Conservation (phyloP, 148 eudicot genomes). For the Silene latifolia region DNA sequence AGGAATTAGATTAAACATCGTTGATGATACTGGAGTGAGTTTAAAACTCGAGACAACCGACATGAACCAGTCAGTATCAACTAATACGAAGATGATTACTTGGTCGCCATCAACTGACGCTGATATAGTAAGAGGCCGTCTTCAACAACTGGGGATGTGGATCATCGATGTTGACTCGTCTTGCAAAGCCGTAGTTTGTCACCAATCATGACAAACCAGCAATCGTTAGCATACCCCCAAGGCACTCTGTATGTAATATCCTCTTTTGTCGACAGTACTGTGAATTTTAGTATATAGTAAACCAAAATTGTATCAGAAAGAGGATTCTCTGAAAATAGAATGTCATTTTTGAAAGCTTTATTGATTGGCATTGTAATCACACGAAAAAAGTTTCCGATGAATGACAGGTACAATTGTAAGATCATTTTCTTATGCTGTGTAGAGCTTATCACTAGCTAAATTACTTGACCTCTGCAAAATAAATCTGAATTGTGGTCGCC, state of each 20-base stretch:
- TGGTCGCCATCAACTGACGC: slow-evolving; percentile 53
- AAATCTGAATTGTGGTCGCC: no score
- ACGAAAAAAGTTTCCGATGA: not conserved
- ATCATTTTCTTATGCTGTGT: not conserved
- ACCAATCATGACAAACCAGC: slow-evolving; percentile 36
- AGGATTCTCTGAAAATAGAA: not conserved
- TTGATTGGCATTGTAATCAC: not conserved
- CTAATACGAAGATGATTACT: slow-evolving; percentile 38
- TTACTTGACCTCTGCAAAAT: no score
- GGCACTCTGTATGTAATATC: no score
- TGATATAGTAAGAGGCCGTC: slow-evolving; percentile 40
- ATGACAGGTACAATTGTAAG: not conserved
- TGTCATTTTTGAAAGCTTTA: not conserved
- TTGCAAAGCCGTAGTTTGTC: slow-evolving; percentile 77
- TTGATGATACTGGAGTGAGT: slow-evolving; percentile 41
- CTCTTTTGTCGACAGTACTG: no score
- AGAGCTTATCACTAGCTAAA: not conserved
- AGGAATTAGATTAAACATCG: slow-evolving; percentile 29
- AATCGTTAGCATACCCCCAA: no score
- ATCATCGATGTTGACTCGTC: slow-evolving; percentile 59
- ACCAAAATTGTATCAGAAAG: no score
- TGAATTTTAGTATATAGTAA: no score
- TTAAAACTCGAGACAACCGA: slow-evolving; percentile 29
- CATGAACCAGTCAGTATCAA: slow-evolving; percentile 33
- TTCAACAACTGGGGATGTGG: slow-evolving; percentile 61